phyloP scores from a whole-genome alignment of 2,329 filamentous ascomycete species.

The Stagonosporopsis rhizophila region DNA sequence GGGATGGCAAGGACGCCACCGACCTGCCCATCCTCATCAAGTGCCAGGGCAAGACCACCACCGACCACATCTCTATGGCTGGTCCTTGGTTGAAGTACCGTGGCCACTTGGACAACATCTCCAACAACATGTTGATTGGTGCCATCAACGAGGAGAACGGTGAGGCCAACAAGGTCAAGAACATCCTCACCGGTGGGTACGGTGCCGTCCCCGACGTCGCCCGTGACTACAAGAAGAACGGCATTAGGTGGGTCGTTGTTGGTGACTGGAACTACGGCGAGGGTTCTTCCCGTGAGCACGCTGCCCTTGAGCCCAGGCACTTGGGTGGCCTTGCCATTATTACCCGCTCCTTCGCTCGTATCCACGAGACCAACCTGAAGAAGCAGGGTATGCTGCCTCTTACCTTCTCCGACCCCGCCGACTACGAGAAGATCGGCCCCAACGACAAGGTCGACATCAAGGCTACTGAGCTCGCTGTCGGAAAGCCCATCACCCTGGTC shows the following conservation, averaged over 20 bases:
- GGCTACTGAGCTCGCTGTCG: slow-evolving; percentile 87
- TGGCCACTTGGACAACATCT: slow-evolving; percentile 99
- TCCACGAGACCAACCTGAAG: slow-evolving; percentile 99
- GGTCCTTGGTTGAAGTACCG: slow-evolving; percentile 98
- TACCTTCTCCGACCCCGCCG: slow-evolving; percentile 90
- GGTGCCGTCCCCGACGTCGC: slow-evolving; percentile 91
- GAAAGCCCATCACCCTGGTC: slow-evolving; percentile 88
- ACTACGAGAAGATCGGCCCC: slow-evolving; percentile 96
- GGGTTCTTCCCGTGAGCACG: slow-evolving; percentile 96
- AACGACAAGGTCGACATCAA: slow-evolving; percentile 91
- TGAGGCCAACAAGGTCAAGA: slow-evolving; percentile 97
- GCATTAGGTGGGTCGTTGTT: slow-evolving; percentile 94
- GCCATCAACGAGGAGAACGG: slow-evolving; percentile 95
- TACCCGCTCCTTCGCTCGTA: slow-evolving; percentile 94
- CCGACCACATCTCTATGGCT: slow-evolving; percentile 97
- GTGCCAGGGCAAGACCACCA: slow-evolving; percentile 93
- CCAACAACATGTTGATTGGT: slow-evolving; percentile 99
- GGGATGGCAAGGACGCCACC: slow-evolving; percentile 89
- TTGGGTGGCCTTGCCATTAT: slow-evolving; percentile 97
- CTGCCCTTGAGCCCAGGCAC: slow-evolving; percentile 95
- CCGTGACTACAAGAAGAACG: slow-evolving; percentile 98
- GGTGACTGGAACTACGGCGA: slow-evolving; percentile 99
- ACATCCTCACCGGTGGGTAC: slow-evolving; percentile 82
- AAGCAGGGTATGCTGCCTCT: slow-evolving; percentile 99
- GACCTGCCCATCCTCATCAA: slow-evolving; percentile 95